Conservation (phyloP, 768 basidiomycete species). For the Tylopilus subfusipes region DNA sequence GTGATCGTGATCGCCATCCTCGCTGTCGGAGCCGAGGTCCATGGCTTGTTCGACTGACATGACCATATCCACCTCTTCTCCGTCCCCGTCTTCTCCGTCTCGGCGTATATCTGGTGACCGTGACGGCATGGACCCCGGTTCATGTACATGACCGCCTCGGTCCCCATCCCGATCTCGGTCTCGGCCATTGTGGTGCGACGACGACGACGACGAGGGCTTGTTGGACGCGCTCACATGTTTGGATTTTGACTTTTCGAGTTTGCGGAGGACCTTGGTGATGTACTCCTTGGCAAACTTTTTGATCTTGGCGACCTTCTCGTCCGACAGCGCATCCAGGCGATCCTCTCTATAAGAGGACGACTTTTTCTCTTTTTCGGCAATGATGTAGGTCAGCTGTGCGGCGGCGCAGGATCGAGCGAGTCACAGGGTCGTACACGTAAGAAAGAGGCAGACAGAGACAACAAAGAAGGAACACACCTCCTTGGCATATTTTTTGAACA, state of each 20-base stretch:
- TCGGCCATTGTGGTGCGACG: conserved; percentile 14
- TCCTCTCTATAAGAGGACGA: conserved; percentile 73
- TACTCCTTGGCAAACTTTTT: conserved; percentile 94
- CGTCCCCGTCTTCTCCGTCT: conserved; percentile 12
- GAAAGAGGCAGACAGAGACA: not conserved
- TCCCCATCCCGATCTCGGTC: not conserved
- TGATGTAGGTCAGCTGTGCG: conserved; percentile 72
- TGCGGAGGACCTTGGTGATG: conserved; percentile 72
- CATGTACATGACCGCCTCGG: not conserved
- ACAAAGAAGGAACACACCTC: conserved; percentile 54
- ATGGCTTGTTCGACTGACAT: conserved; percentile 45
- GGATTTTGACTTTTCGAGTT: conserved; percentile 47
- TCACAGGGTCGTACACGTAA: conserved; percentile 1
- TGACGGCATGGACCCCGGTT: conserved; percentile 9
- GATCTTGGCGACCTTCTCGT: conserved; percentile 86
- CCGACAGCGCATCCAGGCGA: conserved; percentile 69
- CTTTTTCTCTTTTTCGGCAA: conserved; percentile 96
- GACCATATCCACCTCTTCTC: conserved; percentile 29
- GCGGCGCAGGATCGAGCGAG: conserved; percentile 3
- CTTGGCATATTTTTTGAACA: conserved; percentile 94
- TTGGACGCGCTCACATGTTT: conserved; percentile 15
- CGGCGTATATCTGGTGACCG: conserved; percentile 7
- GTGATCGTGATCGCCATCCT: conserved; percentile 21
- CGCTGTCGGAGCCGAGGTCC: conserved; percentile 41
- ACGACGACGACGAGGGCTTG: conserved; percentile 21